These are phyloP conservation scores for Nemania abortiva DNA, from an alignment of 2,329 filamentous ascomycete species.

Conservation along the genomic window DNA sequence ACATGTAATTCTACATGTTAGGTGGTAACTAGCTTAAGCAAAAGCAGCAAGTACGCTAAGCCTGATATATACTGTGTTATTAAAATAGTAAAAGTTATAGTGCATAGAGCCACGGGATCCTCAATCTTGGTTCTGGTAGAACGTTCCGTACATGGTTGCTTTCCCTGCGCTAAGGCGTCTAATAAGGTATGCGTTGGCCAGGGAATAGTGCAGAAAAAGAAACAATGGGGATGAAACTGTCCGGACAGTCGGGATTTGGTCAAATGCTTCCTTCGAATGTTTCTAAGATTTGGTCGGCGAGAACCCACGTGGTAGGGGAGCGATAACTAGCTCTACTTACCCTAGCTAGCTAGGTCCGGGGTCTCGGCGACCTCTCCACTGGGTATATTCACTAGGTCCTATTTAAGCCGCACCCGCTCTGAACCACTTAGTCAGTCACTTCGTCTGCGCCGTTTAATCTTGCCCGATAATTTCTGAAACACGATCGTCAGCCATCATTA, in stretches of 20 bases:
- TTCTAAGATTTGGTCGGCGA: slow-evolving; percentile 26
- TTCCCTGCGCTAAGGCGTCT: slow-evolving; percentile 8
- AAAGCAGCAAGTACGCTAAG: too few relatives aligned
- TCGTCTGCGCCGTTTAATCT: slow-evolving; percentile 11
- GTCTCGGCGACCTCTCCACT: slow-evolving; percentile 22
- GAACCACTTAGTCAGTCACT: not conserved
- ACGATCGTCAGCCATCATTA: not conserved
- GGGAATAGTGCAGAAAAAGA: slow-evolving; percentile 21
- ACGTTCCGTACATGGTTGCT: slow-evolving; percentile 7
- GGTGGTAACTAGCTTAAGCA: too few relatives aligned
- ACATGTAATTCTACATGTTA: too few relatives aligned
- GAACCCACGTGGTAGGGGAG: slow-evolving; percentile 22
- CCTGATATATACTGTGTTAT: too few relatives aligned
- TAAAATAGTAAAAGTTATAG: too few relatives aligned
- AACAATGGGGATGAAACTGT: slow-evolving; percentile 8
- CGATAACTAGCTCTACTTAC: slow-evolving; percentile 29
- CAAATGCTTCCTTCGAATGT: not conserved
- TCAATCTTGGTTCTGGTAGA: slow-evolving; percentile 28
- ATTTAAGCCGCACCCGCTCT: not conserved
- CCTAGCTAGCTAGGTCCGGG: not conserved
- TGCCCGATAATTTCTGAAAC: slow-evolving; percentile 19
- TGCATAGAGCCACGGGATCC: not conserved
- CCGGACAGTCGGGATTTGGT: slow-evolving; percentile 12
- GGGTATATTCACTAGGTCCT: not conserved
- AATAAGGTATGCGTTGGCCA: slow-evolving; percentile 7